Base-by-base conservation (phyloP, 495 filamentous ascomycete genomes). In the Penicillium angulare region DNA sequence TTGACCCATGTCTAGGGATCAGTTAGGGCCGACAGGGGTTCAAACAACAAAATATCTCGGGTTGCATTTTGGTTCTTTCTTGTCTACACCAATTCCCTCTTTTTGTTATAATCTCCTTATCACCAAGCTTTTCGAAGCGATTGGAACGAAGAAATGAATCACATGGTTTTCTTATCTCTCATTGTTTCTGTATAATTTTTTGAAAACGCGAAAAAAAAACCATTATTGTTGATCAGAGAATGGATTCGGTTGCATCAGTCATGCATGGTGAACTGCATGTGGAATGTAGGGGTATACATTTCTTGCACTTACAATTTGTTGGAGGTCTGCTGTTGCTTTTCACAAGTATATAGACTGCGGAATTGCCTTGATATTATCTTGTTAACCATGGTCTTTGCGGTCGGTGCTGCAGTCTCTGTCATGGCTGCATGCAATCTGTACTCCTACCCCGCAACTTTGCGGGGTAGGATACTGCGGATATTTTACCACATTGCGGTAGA, bases 71-170 rank as follows among this genome's bases (percentile, higher is more conserved):
- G 34, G 36, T 40, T 40, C 4, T 21, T 41, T 26, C n/a, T 2
- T 7, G 39, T 12, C 40, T 31, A 21, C 20, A 23, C 22, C 46
- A n/a, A 26, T 26, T 20, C 9, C 23, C 35, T 47, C 22, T 51
- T 34, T 47, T 15, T 50, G 35, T 47, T n/a, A n/a, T n/a, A 2
- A 6, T 12, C 27, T 31, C 27, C 40, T 43, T 29, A 22, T 38
- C 12, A 38, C 16, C n/a, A n/a, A 7, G 34, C 16, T 38, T 20
- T 15, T 20, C 34, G 12, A 21, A 26, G 24, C 16, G 22, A 24
- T 47, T 54, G 32, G 41, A 34, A 61, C 50, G 53, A 63, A 57
- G 48, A 56, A 61, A 61, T 61, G 61, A 64, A 64, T 49, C 31
- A 29, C 21, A 53, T 57, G 13, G 38, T 51, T 12, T 22, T 23